Conservation (phyloP, 306 rosid genomes). For the Pachyrhizus erosus region DNA sequence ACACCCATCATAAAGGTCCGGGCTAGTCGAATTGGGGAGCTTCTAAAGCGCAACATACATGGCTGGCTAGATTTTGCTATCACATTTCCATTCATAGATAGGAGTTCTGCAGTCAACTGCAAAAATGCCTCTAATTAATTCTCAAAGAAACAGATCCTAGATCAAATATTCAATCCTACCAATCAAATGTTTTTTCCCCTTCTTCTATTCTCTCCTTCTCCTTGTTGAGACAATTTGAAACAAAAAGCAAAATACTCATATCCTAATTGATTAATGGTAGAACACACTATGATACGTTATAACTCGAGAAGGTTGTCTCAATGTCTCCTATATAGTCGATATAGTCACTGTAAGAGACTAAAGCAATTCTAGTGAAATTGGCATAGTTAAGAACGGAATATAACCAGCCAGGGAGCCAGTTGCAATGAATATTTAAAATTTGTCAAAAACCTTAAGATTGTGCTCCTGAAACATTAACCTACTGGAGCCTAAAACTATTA, state of each 20-base stretch:
- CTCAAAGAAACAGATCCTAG: background rate
- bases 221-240: background rate
- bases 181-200: background rate
- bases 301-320: background rate
- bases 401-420: background rate
- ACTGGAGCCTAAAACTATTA: too few species aligned
- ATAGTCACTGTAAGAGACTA: background rate
- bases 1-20: constrained; percentile 63
- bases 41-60: constrained; percentile 77
- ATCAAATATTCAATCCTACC: background rate
- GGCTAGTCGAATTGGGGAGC: constrained; percentile 67
- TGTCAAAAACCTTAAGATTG: background rate
- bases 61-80: constrained; percentile 71
- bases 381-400: background rate
- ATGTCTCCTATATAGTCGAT: background rate
- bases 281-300: background rate
- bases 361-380: background rate
- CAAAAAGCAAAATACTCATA: background rate
- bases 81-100: constrained; percentile 64
- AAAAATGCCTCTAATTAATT: background rate
- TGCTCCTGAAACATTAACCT: too few species aligned
- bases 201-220: background rate
- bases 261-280: background rate
- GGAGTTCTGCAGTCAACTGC: constrained; percentile 71
- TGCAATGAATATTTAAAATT: background rate